Evolutionary conservation across 495 filamentous ascomycete species (phyloP).

Genomic region (Pyrenula massariospora): DNA sequence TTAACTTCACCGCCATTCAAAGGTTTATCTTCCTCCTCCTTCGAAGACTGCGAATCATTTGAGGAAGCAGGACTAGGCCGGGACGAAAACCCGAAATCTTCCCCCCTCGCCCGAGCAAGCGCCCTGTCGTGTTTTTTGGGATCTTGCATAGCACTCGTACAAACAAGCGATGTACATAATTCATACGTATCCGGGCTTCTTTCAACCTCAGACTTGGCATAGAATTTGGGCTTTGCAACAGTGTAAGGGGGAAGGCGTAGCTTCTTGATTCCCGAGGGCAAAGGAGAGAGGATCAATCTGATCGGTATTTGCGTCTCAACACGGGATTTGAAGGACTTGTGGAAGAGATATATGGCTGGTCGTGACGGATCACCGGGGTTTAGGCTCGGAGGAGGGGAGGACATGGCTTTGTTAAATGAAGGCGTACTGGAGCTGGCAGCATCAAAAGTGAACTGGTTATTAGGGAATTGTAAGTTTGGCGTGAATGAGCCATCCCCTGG

Average conservation of each 20-base stretch:
- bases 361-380: conserved; percentile 16
- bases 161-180: conserved; percentile 69
- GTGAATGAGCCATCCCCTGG: conserved; percentile 20
- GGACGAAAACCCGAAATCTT: conserved; percentile 11
- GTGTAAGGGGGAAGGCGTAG: conserved; percentile 79
- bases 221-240: conserved; percentile 81
- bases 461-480: conserved; percentile 19
- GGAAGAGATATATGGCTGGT: conserved; percentile 43
- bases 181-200: conserved; percentile 64
- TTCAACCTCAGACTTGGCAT: conserved; percentile 51
- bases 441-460: conserved; percentile 20
- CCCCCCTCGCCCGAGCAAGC: conserved; percentile 50
- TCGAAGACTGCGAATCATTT: conserved; percentile 16
- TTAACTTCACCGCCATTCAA: conserved; percentile 74
- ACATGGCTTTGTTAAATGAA: background rate
- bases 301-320: conserved; percentile 93
- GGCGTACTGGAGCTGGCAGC: conserved; percentile 18
- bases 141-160: conserved; percentile 85
- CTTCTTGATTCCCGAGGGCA: conserved; percentile 62
- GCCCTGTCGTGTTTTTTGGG: conserved; percentile 48
- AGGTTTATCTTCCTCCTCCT: conserved; percentile 52
- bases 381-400: conserved; percentile 14
- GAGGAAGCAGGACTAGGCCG: conserved; percentile 19
- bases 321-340: conserved; percentile 67
- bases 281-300: conserved; percentile 56